A percentile compares a stretch with the other conserved stretches of the same genome.
Conservation (phyloP, 495 filamentous ascomycete genomes). For the Aspergillus avenaceus region DNA sequence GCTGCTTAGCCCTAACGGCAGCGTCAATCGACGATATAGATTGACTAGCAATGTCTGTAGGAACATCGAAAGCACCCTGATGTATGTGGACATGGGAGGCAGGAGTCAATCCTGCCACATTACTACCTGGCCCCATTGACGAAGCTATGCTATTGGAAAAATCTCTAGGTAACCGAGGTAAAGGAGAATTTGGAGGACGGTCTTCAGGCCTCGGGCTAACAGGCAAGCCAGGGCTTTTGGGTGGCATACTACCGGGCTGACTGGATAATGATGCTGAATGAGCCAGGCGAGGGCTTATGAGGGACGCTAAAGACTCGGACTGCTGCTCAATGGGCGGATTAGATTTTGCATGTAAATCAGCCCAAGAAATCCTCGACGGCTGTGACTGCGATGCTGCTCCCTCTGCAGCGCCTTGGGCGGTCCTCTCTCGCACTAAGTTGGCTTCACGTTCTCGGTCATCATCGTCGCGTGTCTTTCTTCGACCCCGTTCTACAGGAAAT, state of each 20-base stretch:
- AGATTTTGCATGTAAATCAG: slow-evolving; percentile 5
- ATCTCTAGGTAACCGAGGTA: slow-evolving; percentile 60
- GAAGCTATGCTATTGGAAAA: slow-evolving; percentile 43
- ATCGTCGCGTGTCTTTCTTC: slow-evolving; percentile 81
- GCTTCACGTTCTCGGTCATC: slow-evolving; percentile 78
- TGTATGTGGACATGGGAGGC: slow-evolving; percentile 68
- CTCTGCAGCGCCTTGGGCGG: slow-evolving; percentile 60
- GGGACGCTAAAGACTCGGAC: slow-evolving; percentile 31
- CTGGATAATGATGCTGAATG: slow-evolving; percentile 18
- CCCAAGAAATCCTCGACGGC: not conserved
- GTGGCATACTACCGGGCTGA: slow-evolving; percentile 44
- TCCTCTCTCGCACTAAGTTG: slow-evolving; percentile 57
- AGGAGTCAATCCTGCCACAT: slow-evolving; percentile 56
- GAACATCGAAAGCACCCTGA: slow-evolving; percentile 51
- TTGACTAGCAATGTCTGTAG: slow-evolving; percentile 12
- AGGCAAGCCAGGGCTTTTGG: slow-evolving; percentile 84
- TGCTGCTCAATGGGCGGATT: slow-evolving; percentile 21
- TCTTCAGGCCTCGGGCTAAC: slow-evolving; percentile 84
- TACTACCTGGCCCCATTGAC: slow-evolving; percentile 60
- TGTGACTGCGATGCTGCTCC: slow-evolving; percentile 37
- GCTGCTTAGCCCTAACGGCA: slow-evolving; percentile 35
- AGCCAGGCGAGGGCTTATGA: slow-evolving; percentile 29
- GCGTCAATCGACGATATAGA: slow-evolving; percentile 39
- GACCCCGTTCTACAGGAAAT: slow-evolving; percentile 61
- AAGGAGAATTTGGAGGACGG: slow-evolving; percentile 64